These are phyloP conservation scores for Geranium rotundifolium DNA, from an alignment of 345 rosid species.

Conservation along the genomic window DNA sequence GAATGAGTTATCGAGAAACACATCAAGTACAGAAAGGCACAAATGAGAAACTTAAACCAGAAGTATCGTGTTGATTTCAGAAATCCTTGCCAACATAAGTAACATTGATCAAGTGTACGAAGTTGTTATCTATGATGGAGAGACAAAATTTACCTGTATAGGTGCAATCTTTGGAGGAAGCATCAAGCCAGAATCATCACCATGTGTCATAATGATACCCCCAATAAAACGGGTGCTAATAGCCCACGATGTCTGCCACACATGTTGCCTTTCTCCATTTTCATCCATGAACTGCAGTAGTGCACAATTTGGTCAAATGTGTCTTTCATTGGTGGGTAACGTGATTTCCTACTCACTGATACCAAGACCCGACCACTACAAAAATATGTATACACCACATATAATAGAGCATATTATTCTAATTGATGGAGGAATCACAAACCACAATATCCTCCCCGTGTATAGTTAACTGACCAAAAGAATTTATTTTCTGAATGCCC, in stretches of 20 bases:
- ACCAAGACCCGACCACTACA: too few relatives aligned
- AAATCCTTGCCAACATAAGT: too few relatives aligned
- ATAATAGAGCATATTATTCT: too few relatives aligned
- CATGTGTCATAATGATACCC: constrained; percentile 93
- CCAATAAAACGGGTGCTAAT: constrained; percentile 92
- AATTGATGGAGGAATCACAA: too few relatives aligned
- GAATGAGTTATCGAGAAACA: neutral
- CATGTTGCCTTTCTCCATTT: constrained; percentile 83
- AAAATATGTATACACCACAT: too few relatives aligned
- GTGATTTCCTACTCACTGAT: too few relatives aligned
- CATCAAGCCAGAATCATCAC: constrained; percentile 90
- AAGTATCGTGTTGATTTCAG: too few relatives aligned
- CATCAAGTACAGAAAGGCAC: neutral
- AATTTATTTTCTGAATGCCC: too few relatives aligned
- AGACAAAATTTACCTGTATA: constrained; percentile 41
- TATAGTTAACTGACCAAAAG: too few relatives aligned
- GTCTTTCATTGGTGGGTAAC: too few relatives aligned
- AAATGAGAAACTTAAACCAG: neutral
- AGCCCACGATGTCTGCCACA: constrained; percentile 99
- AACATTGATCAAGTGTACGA: too few relatives aligned
- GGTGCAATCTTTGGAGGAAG: constrained; percentile 92
- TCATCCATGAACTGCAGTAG: constrained; percentile 70
- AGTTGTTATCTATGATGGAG: neutral
- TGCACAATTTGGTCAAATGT: neutral
- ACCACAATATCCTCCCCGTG: too few relatives aligned